Base-by-base conservation (phyloP, 2,329 filamentous ascomycete genomes). In the Cladophialophora immunda region DNA sequence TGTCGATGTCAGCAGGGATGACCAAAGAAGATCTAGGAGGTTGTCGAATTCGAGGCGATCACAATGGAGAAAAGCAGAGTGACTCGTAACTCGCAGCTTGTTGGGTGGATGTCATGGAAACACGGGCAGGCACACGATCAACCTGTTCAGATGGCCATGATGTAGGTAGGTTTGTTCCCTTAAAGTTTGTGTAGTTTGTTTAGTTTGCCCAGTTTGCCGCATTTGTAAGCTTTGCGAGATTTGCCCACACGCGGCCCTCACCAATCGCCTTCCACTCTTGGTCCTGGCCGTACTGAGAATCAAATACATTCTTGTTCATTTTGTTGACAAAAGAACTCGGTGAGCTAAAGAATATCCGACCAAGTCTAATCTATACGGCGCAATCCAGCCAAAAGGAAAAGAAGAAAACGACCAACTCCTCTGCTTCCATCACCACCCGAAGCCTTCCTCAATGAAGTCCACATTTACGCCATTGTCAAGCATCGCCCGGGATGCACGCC, bases 371-470 rank as follows among this genome's bases (percentile, higher is more conserved):
- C 45, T 50, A 50, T 50, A 15, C 19, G 22, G 19, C 45, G 11
- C 19, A 50, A 50, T 27, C 22, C 22, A 25, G 45, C 45, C 19
- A 50, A 27, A 45, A 13, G 15, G 17, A 19, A 45, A 45, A 45
- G 38, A 50, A 50, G n/a, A 50, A 50, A 50, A 22, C 11, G 27
- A 50, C 8, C 19, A 50, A 19, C 45, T 50, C 38, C 38, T 41
- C 45, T 50, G 11, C 22, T 25, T 25, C 19, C 45, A 50, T 68
- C 57, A 74, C 73, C 73, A 83, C 7, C 80, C 78, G 72, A 94
- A 94, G 68, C 87, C 89, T 80, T 94, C 92, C 78, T 94, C 91
- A 11, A 91, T 82, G 74, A 92, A 92, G 76, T 93, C 90, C 17
- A 94, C 83, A 50, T 90, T 88, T 1, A 64, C 61, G 2, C 82